Conservation (phyloP, 2,329 filamentous ascomycete genomes). For the Albophoma yamanashiensis region DNA sequence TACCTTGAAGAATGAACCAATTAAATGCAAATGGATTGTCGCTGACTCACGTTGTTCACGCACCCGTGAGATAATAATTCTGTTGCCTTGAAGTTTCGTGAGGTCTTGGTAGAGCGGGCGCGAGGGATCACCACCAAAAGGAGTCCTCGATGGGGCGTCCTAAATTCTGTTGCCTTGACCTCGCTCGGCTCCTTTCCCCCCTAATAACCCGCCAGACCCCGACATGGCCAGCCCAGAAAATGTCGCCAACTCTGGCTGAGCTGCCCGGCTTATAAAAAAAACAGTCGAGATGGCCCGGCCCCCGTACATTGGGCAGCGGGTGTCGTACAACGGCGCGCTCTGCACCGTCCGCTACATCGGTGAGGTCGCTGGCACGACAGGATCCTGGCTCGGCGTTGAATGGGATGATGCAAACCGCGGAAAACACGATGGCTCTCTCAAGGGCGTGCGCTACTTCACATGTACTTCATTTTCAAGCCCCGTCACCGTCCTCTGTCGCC, state of each 20-base stretch:
- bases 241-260: neutral
- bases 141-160: neutral
- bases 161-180: constrained; percentile 12
- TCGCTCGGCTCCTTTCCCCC: constrained; percentile 1
- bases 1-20: neutral
- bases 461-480: constrained; percentile 39
- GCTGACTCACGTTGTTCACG: neutral
- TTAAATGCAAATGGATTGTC: neutral
- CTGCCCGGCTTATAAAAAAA: neutral
- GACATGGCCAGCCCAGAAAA: neutral
- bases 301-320: constrained; percentile 55
- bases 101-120: neutral
- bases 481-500: too few species aligned
- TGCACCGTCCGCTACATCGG: constrained; percentile 85
- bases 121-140: neutral
- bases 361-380: constrained; percentile 61
- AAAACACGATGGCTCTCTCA: constrained; percentile 82
- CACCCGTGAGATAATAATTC: neutral
- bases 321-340: constrained; percentile 65
- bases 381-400: constrained; percentile 86
- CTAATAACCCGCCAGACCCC: neutral
- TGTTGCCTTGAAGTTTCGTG: neutral
- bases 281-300: constrained; percentile 23
- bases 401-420: constrained; percentile 85
- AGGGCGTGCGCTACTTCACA: constrained; percentile 68